phyloP scores from a whole-genome alignment of 176 grass and related monocot species.

The Ampelocalamus luodianensis region DNA sequence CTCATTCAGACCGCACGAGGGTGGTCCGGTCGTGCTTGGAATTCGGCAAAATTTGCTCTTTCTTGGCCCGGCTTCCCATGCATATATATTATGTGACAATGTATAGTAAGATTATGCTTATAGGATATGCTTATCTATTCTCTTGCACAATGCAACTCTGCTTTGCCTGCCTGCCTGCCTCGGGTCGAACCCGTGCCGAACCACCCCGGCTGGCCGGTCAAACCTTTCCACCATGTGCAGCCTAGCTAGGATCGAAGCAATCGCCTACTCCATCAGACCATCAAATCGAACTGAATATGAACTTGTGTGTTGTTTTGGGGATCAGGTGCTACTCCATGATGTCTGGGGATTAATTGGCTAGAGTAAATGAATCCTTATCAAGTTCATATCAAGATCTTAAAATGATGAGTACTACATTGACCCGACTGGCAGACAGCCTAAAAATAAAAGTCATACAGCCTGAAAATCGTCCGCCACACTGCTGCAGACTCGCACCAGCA shows the following conservation, averaged over 20 bases:
- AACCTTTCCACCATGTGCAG: constrained; percentile 27
- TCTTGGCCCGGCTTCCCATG: background rate
- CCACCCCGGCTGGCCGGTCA: constrained; percentile 28
- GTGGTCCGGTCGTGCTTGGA: constrained; percentile 30
- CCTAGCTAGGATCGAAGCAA: background rate
- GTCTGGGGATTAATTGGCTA: too few relatives aligned
- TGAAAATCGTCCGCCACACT: too few relatives aligned
- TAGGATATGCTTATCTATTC: background rate
- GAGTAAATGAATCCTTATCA: too few relatives aligned
- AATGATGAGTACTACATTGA: too few relatives aligned
- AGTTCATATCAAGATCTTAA: too few relatives aligned
- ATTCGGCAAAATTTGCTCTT: background rate
- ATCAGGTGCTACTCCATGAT: background rate
- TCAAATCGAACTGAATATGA: too few relatives aligned
- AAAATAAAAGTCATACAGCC: too few relatives aligned
- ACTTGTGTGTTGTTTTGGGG: background rate
- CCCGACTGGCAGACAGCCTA: too few relatives aligned
- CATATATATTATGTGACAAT: background rate
- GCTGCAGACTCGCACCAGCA: too few relatives aligned
- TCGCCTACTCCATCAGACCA: background rate
- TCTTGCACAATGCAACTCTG: background rate
- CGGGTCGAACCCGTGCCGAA: constrained; percentile 17
- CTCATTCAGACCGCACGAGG: background rate
- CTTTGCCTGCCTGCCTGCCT: background rate
- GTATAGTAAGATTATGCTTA: background rate